Conservation (phyloP, 306 rosid genomes). For the Begonia loranthoides region DNA sequence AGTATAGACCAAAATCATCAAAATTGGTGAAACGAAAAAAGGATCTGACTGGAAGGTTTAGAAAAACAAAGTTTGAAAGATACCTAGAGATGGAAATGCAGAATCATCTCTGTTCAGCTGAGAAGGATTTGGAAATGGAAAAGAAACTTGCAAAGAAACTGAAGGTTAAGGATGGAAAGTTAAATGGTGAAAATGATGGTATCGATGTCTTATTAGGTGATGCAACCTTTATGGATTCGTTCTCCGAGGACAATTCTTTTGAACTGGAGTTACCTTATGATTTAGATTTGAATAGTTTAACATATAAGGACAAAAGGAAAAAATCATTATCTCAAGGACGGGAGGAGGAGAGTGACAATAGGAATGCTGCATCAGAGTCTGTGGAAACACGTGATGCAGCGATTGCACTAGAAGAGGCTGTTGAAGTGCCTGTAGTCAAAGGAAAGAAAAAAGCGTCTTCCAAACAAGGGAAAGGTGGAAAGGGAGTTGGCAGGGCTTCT, state of each 20-base stretch:
- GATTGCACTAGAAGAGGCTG: slow-evolving; percentile 17
- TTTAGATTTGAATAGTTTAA: slow-evolving; percentile 18
- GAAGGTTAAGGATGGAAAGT: slow-evolving; percentile 61
- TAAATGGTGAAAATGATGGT: slow-evolving; percentile 63
- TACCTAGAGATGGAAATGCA: slow-evolving; percentile 20
- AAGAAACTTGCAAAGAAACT: slow-evolving; percentile 77
- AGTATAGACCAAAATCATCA: too few relatives aligned
- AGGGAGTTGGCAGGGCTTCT: neutral
- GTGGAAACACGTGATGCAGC: slow-evolving; percentile 17
- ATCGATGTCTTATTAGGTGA: slow-evolving; percentile 37
- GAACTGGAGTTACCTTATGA: slow-evolving; percentile 18
- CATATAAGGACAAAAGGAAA: slow-evolving; percentile 22
- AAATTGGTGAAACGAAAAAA: slow-evolving; percentile 15
- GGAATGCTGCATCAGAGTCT: slow-evolving; percentile 8
- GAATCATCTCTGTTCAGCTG: slow-evolving; percentile 16
- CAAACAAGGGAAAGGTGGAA: neutral
- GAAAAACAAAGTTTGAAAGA: slow-evolving; percentile 30
- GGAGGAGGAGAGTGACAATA: slow-evolving; percentile 15
- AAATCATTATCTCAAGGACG: slow-evolving; percentile 14
- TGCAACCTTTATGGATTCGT: slow-evolving; percentile 28
- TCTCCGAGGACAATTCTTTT: slow-evolving; percentile 15
- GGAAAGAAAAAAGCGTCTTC: slow-evolving; percentile 3
- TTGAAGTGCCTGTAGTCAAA: neutral
- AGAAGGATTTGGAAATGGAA: slow-evolving; percentile 64
- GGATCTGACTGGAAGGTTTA: slow-evolving; percentile 12